Evolutionary conservation across 2,329 filamentous ascomycete genomes (phyloP).

Genomic region (Lanzia echinophila): DNA sequence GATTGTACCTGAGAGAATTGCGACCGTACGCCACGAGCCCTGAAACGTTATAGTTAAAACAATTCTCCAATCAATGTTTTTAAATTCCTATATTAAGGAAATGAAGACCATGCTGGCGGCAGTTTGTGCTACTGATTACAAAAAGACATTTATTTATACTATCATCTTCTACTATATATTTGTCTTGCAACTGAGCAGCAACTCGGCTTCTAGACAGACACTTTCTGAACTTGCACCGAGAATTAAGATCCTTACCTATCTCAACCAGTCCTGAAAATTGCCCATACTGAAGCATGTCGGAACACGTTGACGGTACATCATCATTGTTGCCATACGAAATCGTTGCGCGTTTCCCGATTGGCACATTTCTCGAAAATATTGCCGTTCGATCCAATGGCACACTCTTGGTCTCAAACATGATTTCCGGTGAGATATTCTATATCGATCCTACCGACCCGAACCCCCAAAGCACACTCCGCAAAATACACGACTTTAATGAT

Average conservation of each 20-base stretch:
- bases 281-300: not conserved
- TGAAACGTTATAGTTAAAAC: no score
- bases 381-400: slow-evolving; percentile 44
- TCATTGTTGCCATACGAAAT: not conserved
- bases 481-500: not conserved
- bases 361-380: slow-evolving; percentile 17
- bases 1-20: not conserved
- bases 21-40: not conserved
- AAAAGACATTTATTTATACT: no score
- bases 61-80: no score
- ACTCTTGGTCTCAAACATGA: slow-evolving; percentile 35
- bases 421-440: slow-evolving; percentile 15
- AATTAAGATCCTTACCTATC: no score
- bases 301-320: not conserved
- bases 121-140: no score
- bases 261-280: no score
- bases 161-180: no score
- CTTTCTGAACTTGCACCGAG: no score
- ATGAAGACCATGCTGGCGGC: no score
- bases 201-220: no score
- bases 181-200: no score
- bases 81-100: no score
- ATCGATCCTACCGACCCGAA: slow-evolving; percentile 19
- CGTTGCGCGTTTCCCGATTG: not conserved
- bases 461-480: not conserved